Conservation (phyloP, 768 basidiomycete species). For the Suillus variegatus region DNA sequence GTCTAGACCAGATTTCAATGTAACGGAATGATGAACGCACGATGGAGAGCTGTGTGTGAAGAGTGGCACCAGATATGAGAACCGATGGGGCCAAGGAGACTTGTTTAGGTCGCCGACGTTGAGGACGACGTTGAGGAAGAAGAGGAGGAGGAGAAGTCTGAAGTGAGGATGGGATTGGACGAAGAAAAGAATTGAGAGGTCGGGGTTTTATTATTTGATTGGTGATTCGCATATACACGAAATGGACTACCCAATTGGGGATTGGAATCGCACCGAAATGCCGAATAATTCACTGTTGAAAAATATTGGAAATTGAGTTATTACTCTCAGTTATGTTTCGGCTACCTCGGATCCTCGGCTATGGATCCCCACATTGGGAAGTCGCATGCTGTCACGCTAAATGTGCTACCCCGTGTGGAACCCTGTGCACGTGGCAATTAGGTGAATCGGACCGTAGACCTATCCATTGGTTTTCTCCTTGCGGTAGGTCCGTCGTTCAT, state of each 20-base stretch:
- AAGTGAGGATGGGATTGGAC: conserved; percentile 29
- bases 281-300: conserved; percentile 25
- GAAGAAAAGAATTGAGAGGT: conserved; percentile 23
- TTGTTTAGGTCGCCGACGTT: background rate
- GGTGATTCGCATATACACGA: conserved; percentile 33
- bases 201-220: conserved; percentile 40
- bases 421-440: conserved; percentile 16
- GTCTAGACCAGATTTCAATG: conserved; percentile 2
- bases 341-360: conserved; percentile 37
- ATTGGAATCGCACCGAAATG: conserved; percentile 27
- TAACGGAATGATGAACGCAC: conserved; percentile 21
- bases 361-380: conserved; percentile 2
- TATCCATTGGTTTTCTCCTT: too few species aligned
- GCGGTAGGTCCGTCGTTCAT: background rate
- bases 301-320: conserved; percentile 32
- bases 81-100: background rate
- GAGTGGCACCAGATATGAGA: background rate
- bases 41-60: background rate
- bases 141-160: conserved; percentile 22
- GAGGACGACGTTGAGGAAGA: background rate
- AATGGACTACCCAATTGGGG: conserved; percentile 16
- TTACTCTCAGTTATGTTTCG: conserved; percentile 28
- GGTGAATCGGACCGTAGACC: background rate
- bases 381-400: conserved; percentile 27
- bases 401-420: conserved; percentile 18